Percentiles rank a stretch among this genome's conserved stretches.
Conservation (phyloP, 208 protist species). For the Acanthamoeba quina region DNA sequence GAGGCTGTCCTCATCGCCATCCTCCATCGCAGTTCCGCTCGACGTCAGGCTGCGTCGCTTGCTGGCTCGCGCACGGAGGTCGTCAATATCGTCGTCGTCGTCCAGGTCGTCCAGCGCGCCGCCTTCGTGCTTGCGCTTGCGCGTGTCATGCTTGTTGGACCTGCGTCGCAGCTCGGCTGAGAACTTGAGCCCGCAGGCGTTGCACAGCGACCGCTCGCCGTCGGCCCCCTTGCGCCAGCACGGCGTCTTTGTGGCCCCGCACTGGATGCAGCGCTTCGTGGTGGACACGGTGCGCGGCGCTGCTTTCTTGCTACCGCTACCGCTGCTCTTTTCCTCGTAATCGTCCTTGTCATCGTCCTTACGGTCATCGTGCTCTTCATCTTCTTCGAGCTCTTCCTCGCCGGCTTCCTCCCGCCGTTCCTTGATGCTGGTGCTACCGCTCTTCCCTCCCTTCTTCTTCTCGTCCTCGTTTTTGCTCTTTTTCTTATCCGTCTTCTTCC, state of each 20-base stretch:
- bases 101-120: not conserved
- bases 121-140: slow-evolving; percentile 21
- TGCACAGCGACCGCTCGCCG: slow-evolving; percentile 31
- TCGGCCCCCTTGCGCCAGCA: slow-evolving; percentile 62
- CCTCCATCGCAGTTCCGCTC: not conserved
- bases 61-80: not conserved
- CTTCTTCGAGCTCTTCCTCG: slow-evolving; percentile 6
- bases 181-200: slow-evolving; percentile 54
- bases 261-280: slow-evolving; percentile 33
- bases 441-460: not conserved
- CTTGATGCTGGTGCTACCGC: not conserved
- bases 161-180: slow-evolving; percentile 9
- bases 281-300: not conserved
- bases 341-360: not conserved
- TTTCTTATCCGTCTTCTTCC: not conserved
- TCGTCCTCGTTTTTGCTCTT: not conserved
- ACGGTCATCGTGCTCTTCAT: not conserved
- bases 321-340: not conserved
- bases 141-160: not conserved
- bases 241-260: slow-evolving; percentile 58
- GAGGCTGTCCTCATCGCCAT: not conserved
- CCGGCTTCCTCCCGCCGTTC: not conserved
- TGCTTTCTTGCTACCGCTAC: not conserved
- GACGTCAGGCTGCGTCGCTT: not conserved
- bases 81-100: not conserved